Percentiles rank a stretch among this genome's conserved stretches.
Evolutionary conservation across 805 yeast genomes (phyloP).

Genomic region (Lipomyces yamadae): DNA sequence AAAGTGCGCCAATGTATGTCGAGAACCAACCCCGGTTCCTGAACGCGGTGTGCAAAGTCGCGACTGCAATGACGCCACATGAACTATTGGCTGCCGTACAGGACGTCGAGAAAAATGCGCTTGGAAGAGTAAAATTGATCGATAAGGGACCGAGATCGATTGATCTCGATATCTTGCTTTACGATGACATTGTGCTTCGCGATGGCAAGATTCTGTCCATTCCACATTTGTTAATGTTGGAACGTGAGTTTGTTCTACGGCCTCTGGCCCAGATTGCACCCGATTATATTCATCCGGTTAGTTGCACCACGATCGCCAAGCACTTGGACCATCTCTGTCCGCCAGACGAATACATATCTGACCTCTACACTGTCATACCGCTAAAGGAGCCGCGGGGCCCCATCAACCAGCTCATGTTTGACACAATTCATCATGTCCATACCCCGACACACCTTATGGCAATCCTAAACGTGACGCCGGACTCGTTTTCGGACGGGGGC

Average conservation of each 20-base stretch:
- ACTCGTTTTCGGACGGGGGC: constrained; percentile 94
- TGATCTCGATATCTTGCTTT: constrained; percentile 85
- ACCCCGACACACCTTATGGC: constrained; percentile 79
- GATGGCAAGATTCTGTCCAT: constrained; percentile 56
- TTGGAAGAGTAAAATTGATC: constrained; percentile 73
- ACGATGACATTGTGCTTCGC: constrained; percentile 50
- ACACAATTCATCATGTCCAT: constrained; percentile 50
- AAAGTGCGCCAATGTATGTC: constrained; percentile 91
- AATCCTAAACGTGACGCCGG: constrained; percentile 87
- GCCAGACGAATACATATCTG: constrained; percentile 40
- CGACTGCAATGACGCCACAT: constrained; percentile 67
- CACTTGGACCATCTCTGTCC: constrained; percentile 64
- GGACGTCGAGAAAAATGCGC: constrained; percentile 72
- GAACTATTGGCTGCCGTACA: constrained; percentile 67
- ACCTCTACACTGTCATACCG: constrained; percentile 38
- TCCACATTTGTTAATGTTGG: constrained; percentile 89
- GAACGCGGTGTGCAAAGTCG: constrained; percentile 77
- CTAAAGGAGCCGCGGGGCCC: constrained; percentile 26
- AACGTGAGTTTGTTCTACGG: constrained; percentile 84
- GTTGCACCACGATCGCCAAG: constrained; percentile 76
- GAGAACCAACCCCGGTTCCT: constrained; percentile 77
- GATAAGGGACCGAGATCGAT: constrained; percentile 93
- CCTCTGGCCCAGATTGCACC: constrained; percentile 84
- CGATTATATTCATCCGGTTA: constrained; percentile 78
- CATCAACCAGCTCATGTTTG: constrained; percentile 49